Evolutionary conservation across 2,329 filamentous ascomycete species (phyloP), one percentile per base, ranked within the genome.

Genomic region (Trichoderma harzianum): DNA sequence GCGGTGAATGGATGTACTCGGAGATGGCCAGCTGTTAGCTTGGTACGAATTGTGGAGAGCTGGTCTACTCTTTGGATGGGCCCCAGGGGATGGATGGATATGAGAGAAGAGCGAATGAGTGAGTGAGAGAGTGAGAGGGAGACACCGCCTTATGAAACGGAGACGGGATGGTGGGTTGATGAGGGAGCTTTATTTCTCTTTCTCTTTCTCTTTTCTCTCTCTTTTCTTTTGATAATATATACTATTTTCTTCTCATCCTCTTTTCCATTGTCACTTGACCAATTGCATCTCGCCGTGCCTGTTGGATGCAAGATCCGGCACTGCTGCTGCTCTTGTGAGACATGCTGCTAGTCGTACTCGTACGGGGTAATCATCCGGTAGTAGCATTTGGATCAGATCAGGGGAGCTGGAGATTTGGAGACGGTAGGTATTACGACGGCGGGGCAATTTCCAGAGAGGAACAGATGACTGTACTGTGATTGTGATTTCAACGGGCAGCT

Each of bases 381-480:
- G 55, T 58, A 58, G 55, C 55, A n/a, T 60, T 60, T 24, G 55
- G 55, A 60, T 60, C 55, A 63, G 34, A 63, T 63, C 60, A 63
- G 60, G 60, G 60, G 60, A 63, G 60, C 60, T 63, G 34, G 34
- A 55, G 64, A 67, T 67, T 53, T 55, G 64, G 64, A 67, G 64
- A 55, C 58, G 30, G 58, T 61, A 61, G 30, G 58, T 61, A 61
- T 61, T 61, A 39, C 58, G 58, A 61, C 58, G 58, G 58, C 58
- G 58, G 58, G 58, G 58, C 58, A 61, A 61, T 61, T 61, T 61
- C 28, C 55, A 30, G 55, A 32, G 26, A 5, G 10, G 24, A 18
- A 21, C 43, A 12, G 43, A 51, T 18, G 18, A 47, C 43, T 57
- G 24, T 57, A 24, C 21, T 57, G 24, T 57, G 53, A 57, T 30